Percentiles rank a stretch among this genome's conserved stretches.
These are phyloP conservation scores for Fusarium dlaminii DNA, from an alignment of 2,329 filamentous ascomycete species.

Conservation along the genomic window DNA sequence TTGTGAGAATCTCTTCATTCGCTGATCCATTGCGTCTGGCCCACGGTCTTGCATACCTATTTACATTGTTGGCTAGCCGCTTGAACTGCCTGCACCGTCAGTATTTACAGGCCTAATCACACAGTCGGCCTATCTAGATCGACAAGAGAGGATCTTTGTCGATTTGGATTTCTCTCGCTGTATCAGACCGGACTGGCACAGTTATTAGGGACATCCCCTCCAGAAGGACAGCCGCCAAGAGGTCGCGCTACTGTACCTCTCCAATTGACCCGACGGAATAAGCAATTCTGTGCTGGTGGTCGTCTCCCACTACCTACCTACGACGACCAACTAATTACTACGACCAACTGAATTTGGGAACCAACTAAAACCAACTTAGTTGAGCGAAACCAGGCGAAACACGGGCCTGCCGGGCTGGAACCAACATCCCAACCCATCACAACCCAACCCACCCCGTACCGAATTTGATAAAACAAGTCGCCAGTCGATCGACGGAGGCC, in stretches of 20 bases:
- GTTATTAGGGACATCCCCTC: background rate
- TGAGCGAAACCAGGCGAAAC: constrained; percentile 40
- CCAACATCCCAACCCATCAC: constrained; percentile 27
- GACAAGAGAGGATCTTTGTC: constrained; percentile 14
- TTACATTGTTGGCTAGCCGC: constrained; percentile 41
- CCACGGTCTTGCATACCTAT: constrained; percentile 43
- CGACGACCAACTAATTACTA: constrained; percentile 8
- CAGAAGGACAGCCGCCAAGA: constrained; percentile 3
- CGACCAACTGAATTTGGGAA: constrained; percentile 21
- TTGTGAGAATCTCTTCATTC: constrained; percentile 43
- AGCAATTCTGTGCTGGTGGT: constrained; percentile 18
- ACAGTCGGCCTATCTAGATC: background rate
- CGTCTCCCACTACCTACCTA: background rate
- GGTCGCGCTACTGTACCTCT: background rate
- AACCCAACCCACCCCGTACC: constrained; percentile 24
- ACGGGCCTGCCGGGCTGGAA: constrained; percentile 38
- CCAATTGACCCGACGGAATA: constrained; percentile 16
- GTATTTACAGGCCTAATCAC: constrained; percentile 26
- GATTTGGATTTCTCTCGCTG: constrained; percentile 7
- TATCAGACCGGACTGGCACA: constrained; percentile 4
- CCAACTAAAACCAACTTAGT: constrained; percentile 31
- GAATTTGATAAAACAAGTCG: constrained; percentile 36
- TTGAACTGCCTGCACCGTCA: constrained; percentile 31
- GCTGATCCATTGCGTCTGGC: constrained; percentile 37
- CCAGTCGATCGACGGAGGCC: constrained; percentile 39